A percentile compares a stretch with the other conserved stretches of the same genome.
Conservation (phyloP, 2,329 filamentous ascomycete genomes). For the Phoma herbarum region DNA sequence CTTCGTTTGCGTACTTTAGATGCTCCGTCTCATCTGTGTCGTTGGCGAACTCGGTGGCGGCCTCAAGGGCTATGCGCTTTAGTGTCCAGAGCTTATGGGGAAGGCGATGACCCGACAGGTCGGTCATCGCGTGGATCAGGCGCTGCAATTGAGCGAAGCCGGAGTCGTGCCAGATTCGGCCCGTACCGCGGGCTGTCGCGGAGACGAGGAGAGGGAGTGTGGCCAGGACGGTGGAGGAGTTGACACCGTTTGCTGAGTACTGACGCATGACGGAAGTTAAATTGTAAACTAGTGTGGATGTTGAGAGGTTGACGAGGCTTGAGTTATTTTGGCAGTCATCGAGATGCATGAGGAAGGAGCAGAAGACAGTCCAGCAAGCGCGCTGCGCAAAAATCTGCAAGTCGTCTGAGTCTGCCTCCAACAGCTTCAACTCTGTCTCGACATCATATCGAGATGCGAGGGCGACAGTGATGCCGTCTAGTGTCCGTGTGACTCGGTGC, state of each 20-base stretch:
- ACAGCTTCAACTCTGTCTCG: conserved; percentile 32
- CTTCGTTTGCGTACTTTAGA: conserved; percentile 38
- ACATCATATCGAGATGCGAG: conserved; percentile 38
- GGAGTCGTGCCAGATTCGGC: conserved; percentile 46
- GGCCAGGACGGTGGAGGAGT: conserved; percentile 33
- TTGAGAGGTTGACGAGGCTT: conserved; percentile 18
- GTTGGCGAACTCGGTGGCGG: conserved; percentile 50
- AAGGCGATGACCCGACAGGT: conserved; percentile 30
- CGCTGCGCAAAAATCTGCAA: conserved; percentile 43
- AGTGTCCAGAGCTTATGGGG: conserved; percentile 48
- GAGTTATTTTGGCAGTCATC: conserved; percentile 25
- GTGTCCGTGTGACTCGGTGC: conserved; percentile 31
- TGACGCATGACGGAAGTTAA: conserved; percentile 36
- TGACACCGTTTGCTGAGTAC: conserved; percentile 35
- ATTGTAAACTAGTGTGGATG: conserved; percentile 21
- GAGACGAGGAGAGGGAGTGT: conserved; percentile 44
- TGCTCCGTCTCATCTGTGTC: conserved; percentile 38
- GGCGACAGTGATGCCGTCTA: conserved; percentile 39
- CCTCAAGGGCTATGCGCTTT: conserved; percentile 49
- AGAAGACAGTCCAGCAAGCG: conserved; percentile 38
- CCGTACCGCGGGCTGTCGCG: conserved; percentile 46
- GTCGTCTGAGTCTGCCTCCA: conserved; percentile 36
- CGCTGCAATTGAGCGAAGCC: conserved; percentile 48
- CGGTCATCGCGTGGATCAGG: conserved; percentile 41
- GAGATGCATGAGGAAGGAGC: conserved; percentile 38